Conservation (phyloP, 306 rosid genomes). For the Pyrus betulifolia region DNA sequence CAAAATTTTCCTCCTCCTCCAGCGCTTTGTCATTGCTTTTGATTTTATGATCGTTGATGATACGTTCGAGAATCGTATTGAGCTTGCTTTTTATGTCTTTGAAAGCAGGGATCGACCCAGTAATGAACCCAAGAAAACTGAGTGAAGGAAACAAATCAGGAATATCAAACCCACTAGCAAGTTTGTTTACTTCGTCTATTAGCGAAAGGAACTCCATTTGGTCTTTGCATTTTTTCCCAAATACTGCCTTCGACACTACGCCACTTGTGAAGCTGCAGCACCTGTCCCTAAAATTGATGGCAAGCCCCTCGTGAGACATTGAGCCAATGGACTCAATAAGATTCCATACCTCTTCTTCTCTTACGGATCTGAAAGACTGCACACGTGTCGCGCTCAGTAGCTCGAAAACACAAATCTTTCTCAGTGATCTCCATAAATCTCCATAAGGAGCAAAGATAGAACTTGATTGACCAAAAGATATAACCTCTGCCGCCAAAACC, state of each 20-base stretch:
- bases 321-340: background rate
- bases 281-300: background rate
- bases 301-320: background rate
- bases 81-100: background rate
- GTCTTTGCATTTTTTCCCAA: slow-evolving; percentile 17
- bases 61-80: background rate
- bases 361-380: background rate
- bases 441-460: slow-evolving; percentile 10
- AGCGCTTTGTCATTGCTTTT: background rate
- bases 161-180: background rate
- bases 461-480: background rate
- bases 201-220: slow-evolving; percentile 4
- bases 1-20: background rate
- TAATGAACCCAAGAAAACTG: background rate
- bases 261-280: background rate
- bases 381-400: background rate
- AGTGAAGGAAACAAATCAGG: slow-evolving; percentile 5
- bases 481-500: background rate
- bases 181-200: background rate
- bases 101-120: background rate
- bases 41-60: background rate
- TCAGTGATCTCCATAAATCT: slow-evolving; percentile 11
- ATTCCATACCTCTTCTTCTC: slow-evolving; percentile 15
- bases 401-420: slow-evolving; percentile 3
- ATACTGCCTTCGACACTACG: background rate